Percentiles rank a stretch among this genome's conserved stretches.
Evolutionary conservation across 257 asterid species (phyloP).

Genomic region (Linaria vulgaris): DNA sequence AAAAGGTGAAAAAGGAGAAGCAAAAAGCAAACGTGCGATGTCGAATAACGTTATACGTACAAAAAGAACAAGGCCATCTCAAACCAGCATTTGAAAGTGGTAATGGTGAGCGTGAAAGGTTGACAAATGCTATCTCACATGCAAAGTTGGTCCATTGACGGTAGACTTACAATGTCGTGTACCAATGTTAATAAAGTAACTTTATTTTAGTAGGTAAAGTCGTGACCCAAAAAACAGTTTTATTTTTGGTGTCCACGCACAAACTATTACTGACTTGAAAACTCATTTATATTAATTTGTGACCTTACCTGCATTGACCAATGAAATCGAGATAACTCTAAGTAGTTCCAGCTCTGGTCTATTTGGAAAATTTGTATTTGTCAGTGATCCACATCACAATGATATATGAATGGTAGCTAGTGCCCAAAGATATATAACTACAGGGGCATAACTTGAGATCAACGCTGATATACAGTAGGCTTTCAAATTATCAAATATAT

Average conservation of each 20-base stretch:
- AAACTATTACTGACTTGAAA: constrained; percentile 13
- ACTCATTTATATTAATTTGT: constrained; percentile 14
- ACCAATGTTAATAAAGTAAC: constrained; percentile 26
- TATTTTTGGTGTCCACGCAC: not conserved
- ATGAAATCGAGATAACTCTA: constrained; percentile 16
- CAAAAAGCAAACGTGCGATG: not conserved
- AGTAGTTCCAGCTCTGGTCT: constrained; percentile 8
- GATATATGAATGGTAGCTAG: too few species aligned
- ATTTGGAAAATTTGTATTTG: constrained; percentile 23
- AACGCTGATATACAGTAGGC: too few species aligned
- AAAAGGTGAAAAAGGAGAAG: too few species aligned
- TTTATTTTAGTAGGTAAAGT: too few species aligned
- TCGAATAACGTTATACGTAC: not conserved
- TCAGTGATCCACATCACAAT: not conserved
- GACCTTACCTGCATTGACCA: constrained; percentile 14
- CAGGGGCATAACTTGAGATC: too few species aligned
- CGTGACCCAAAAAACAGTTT: not conserved
- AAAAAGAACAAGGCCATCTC: constrained; percentile 9
- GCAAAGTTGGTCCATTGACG: constrained; percentile 33
- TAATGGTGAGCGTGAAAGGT: constrained; percentile 28
- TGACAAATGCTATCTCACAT: constrained; percentile 32
- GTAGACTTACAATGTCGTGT: constrained; percentile 26
- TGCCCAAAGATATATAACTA: too few species aligned
- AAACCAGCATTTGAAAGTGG: constrained; percentile 13
- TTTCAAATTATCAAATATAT: too few species aligned